These are phyloP conservation scores for Cicer judaicum DNA, from an alignment of 306 rosid species.

Conservation along the genomic window DNA sequence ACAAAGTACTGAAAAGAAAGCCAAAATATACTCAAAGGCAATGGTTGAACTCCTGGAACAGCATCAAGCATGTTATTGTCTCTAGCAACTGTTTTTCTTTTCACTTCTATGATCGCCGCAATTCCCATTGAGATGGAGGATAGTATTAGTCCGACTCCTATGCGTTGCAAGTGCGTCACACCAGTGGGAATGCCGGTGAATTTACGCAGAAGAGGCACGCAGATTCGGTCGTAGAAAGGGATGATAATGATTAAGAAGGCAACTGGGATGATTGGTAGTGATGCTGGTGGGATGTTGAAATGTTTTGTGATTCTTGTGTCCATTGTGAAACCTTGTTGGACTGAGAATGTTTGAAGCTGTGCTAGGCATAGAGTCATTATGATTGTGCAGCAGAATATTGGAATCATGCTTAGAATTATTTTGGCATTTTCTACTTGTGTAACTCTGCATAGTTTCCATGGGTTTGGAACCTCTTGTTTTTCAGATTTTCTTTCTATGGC, in stretches of 20 bases:
- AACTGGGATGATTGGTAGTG: conserved; percentile 78
- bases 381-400: conserved; percentile 81
- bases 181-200: conserved; percentile 78
- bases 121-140: conserved; percentile 79
- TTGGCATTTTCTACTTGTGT: conserved; percentile 95
- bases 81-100: conserved; percentile 71
- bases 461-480: conserved; percentile 43
- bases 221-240: conserved; percentile 71
- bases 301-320: conserved; percentile 60
- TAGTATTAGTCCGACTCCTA: conserved; percentile 84
- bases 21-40: conserved; percentile 83
- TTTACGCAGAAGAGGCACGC: conserved; percentile 64
- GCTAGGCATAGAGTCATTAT: conserved; percentile 92
- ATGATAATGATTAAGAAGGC: conserved; percentile 57
- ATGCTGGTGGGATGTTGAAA: conserved; percentile 80
- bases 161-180: conserved; percentile 73
- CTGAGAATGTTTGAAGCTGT: conserved; percentile 90
- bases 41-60: conserved; percentile 59
- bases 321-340: conserved; percentile 80
- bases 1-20: conserved; percentile 85
- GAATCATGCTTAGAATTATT: conserved; percentile 74
- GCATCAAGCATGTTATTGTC: conserved; percentile 74
- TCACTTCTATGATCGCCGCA: conserved; percentile 69
- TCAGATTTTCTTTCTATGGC: conserved; percentile 57
- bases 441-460: conserved; percentile 84